Percentiles rank a stretch among this genome's conserved stretches.
phyloP scores from a whole-genome alignment of 345 rosid species.

The Citrus hindsii region DNA sequence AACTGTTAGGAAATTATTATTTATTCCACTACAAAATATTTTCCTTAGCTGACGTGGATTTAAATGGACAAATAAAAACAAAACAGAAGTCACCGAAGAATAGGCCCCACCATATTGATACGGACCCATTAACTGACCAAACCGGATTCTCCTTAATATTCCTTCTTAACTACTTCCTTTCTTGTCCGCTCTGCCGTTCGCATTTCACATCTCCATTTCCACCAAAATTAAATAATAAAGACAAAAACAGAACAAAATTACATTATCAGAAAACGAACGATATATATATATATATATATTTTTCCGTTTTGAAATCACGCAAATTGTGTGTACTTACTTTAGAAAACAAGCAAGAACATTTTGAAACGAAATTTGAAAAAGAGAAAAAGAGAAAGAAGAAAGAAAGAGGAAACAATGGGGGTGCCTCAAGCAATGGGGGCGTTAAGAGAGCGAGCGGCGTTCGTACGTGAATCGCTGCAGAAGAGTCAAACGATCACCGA shows the following conservation, averaged over 20 bases:
- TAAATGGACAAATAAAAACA: background rate
- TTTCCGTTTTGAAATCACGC: background rate
- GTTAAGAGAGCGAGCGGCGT: slow-evolving; percentile 52
- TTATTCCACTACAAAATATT: background rate
- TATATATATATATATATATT: too few species aligned
- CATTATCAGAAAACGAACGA: background rate
- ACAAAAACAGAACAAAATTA: background rate
- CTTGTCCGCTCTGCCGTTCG: slow-evolving; percentile 14
- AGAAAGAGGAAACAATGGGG: too few species aligned
- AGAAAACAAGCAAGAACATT: background rate
- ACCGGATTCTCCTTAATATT: background rate
- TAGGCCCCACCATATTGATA: background rate
- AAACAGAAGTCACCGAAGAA: background rate
- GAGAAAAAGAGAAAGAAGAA: background rate
- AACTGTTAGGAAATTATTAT: background rate
- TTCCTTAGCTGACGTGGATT: background rate
- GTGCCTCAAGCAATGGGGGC: slow-evolving; percentile 46
- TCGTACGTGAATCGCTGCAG: slow-evolving; percentile 62
- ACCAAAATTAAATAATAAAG: background rate
- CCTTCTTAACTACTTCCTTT: slow-evolving; percentile 30
- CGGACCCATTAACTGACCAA: slow-evolving; percentile 13
- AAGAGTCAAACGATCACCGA: slow-evolving; percentile 91
- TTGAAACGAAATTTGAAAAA: background rate
- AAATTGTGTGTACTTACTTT: background rate
- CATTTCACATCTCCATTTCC: background rate